Evolutionary conservation across 805 yeast species (phyloP), one percentile per base, ranked within the genome.

Genomic region (Starmerella cellae): DNA sequence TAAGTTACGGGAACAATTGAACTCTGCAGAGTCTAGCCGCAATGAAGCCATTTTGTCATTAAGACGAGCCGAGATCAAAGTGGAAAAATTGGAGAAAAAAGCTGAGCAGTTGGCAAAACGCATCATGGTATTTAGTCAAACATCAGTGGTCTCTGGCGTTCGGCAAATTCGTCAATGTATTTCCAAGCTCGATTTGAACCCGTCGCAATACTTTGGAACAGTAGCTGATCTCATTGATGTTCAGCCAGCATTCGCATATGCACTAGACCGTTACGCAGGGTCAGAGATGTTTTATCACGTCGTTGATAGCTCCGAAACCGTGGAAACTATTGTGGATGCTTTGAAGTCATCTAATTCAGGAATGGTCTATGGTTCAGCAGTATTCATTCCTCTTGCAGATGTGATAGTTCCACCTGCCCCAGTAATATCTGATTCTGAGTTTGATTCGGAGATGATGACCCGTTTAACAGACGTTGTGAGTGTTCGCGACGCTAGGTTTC

Each of bases 241-340:
- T 3, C 79, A 79, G 49, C 85, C 80, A 41, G 82, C 82, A 54
- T 87, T 83, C 56, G 79, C 79, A 55, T 71, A 77, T 1, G 94
- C 96, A 1, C 82, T 79, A 1, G 97, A 91, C 57, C 87, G 81
- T 2, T 73, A 84, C 37, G 96, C 94, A 19, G 96, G 96, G 1
- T 77, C 74, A 46, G 72, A 93, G 2, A 63, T 91, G 40, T 87
- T 85, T 55, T 83, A 88, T 57, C 75, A 88, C 24, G 91, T 91
- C 20, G 97, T 88, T 13, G 94, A 85, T 55, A 77, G 70, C 33
- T 95, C 88, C 47, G 76, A 71, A 40, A 82, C 94, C 2, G 97
- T 96, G 0, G 79, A 78, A 35, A 85, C 83, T 56, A 65, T 91
- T 44, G 38, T 40, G 13, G 69, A 70, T 5, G 66, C 79, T 46